Percentiles rank a stretch among this genome's conserved stretches.
Evolutionary conservation across 345 rosid genomes (phyloP).

Genomic region (Syzygium oleosum): DNA sequence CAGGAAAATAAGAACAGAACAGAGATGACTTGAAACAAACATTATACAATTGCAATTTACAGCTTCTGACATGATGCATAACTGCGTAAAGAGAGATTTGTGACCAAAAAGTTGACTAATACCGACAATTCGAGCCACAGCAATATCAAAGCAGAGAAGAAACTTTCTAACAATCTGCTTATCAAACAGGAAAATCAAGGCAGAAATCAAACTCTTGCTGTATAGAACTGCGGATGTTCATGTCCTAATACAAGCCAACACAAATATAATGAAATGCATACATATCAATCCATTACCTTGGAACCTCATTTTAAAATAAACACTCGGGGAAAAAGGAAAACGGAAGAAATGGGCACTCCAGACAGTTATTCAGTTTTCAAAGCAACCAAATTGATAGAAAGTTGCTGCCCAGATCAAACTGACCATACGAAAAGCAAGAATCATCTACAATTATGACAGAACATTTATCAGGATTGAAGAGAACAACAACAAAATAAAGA

Average conservation of each 20-base stretch:
- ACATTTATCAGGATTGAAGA: not conserved
- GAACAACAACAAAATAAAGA: not conserved
- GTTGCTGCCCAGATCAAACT: not conserved
- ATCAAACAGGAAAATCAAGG: not conserved
- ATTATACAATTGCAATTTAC: not conserved
- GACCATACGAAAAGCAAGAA: not conserved
- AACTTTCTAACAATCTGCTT: not conserved
- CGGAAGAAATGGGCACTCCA: not conserved
- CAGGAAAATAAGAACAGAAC: not conserved
- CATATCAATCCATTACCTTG: not conserved
- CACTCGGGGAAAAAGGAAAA: not conserved
- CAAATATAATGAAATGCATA: not conserved
- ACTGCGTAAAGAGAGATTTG: not conserved
- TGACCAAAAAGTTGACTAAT: not conserved
- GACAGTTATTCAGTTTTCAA: not conserved
- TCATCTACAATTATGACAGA: not conserved
- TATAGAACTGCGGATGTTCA: not conserved
- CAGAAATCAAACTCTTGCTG: not conserved
- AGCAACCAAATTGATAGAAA: not conserved
- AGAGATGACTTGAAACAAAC: not conserved
- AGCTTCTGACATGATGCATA: not conserved
- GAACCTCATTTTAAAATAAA: not conserved
- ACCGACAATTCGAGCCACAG: not conserved
- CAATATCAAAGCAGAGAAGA: not conserved
- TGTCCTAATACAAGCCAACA: not conserved